Evolutionary conservation across 768 basidiomycete genomes (phyloP).

Genomic region (Boletus rufocinnamomeus): DNA sequence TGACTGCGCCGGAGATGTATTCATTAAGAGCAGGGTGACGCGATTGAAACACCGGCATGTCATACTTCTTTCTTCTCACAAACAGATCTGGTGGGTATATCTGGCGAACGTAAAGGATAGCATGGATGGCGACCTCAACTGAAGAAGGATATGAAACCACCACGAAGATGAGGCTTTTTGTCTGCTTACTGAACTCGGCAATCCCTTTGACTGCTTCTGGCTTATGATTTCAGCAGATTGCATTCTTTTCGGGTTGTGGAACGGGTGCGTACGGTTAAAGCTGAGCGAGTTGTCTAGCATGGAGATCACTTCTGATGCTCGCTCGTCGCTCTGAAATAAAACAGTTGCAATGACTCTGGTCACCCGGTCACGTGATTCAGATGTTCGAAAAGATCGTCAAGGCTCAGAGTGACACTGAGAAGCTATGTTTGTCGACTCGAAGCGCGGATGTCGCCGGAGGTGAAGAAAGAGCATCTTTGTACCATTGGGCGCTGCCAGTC

Average conservation of each 20-base stretch:
- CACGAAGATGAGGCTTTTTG: background rate
- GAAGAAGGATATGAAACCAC: slow-evolving; percentile 11
- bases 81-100: slow-evolving; percentile 91
- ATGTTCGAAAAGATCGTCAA: no score
- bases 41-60: slow-evolving; percentile 89
- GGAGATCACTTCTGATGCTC: background rate
- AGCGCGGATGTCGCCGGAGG: background rate
- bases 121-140: slow-evolving; percentile 96
- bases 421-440: background rate
- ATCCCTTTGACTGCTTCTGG: slow-evolving; percentile 66
- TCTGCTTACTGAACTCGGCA: slow-evolving; percentile 66
- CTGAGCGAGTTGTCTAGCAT: slow-evolving; percentile 36
- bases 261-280: slow-evolving; percentile 39
- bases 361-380: background rate
- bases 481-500: no score
- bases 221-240: slow-evolving; percentile 11
- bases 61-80: slow-evolving; percentile 83
- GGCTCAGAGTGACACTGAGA: no score
- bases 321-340: background rate
- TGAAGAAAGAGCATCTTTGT: background rate
- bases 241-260: background rate
- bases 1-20: slow-evolving; percentile 87
- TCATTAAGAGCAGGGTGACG: slow-evolving; percentile 87
- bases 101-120: slow-evolving; percentile 86
- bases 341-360: background rate